Percentiles rank a stretch among this genome's conserved stretches.
These are phyloP conservation scores for Neonectria neomacrospora DNA, from an alignment of 2,329 filamentous ascomycete genomes.

Conservation along the genomic window DNA sequence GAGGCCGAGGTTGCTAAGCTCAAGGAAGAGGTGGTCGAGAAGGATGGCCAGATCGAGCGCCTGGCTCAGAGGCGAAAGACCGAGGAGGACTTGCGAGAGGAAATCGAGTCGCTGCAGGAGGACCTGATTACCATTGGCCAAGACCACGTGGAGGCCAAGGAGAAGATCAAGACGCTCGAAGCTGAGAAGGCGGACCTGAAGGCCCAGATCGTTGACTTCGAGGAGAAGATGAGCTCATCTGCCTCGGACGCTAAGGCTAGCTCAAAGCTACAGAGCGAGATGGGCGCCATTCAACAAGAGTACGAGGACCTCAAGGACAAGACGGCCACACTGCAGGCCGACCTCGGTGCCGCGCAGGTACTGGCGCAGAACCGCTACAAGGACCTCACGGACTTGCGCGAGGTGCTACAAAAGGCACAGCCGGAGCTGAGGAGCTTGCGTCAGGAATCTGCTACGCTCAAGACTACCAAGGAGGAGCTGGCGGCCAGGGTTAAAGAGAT, in stretches of 20 bases:
- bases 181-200: constrained; percentile 75
- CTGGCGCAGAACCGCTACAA: constrained; percentile 89
- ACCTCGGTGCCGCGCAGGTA: constrained; percentile 86
- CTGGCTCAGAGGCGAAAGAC: constrained; percentile 77
- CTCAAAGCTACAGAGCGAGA: constrained; percentile 69
- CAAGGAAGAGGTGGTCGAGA: constrained; percentile 67
- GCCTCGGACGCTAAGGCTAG: constrained; percentile 55
- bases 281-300: constrained; percentile 64
- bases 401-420: constrained; percentile 84
- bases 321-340: constrained; percentile 77
- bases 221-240: constrained; percentile 71
- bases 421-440: constrained; percentile 84
- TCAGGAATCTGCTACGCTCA: constrained; percentile 79
- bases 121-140: constrained; percentile 82
- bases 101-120: constrained; percentile 85
- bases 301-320: constrained; percentile 77
- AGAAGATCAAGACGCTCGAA: constrained; percentile 77
- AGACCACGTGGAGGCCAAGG: constrained; percentile 85
- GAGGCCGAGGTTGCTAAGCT: constrained; percentile 62
- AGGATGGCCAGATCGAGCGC: constrained; percentile 77
- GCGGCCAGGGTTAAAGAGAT: constrained; percentile 68
- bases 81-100: constrained; percentile 83
- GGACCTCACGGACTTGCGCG: constrained; percentile 82
- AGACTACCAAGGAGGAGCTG: constrained; percentile 80
- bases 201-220: constrained; percentile 70